These are phyloP conservation scores for Akebia trifoliata DNA, from an alignment of 164 flowering plant genomes.

Conservation along the genomic window DNA sequence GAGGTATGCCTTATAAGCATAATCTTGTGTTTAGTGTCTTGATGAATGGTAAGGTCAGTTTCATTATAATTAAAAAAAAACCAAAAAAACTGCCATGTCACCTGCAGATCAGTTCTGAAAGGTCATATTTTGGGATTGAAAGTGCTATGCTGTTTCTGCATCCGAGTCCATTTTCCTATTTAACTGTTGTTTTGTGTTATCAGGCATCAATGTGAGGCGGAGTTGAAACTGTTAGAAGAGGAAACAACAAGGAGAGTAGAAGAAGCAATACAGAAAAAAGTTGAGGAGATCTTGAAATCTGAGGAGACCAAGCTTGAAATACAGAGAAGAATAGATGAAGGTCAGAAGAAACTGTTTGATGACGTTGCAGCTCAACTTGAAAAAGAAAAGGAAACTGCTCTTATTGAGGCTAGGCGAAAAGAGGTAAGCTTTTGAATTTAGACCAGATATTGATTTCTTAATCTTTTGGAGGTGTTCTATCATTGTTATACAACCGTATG, in stretches of 20 bases:
- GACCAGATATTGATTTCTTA: no score
- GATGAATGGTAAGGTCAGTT: slow-evolving; percentile 55
- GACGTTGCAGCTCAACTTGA: slow-evolving; percentile 88
- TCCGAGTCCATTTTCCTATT: slow-evolving; percentile 20
- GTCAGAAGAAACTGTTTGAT: slow-evolving; percentile 60
- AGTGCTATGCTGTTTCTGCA: slow-evolving; percentile 16
- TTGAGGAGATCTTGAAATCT: slow-evolving; percentile 76
- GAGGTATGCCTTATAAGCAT: slow-evolving; percentile 96
- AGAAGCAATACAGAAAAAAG: slow-evolving; percentile 70
- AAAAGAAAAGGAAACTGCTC: slow-evolving; percentile 77
- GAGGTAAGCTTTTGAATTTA: slow-evolving; percentile 58
- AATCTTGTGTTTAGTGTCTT: slow-evolving; percentile 55
- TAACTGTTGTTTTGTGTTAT: slow-evolving; percentile 29
- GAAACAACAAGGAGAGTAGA: slow-evolving; percentile 90
- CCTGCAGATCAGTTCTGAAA: slow-evolving; percentile 15
- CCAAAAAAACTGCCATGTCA: slow-evolving; percentile 20
- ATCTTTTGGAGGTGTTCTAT: no score
- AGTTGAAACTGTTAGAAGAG: slow-evolving; percentile 81
- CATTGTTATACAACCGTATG: no score
- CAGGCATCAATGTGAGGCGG: slow-evolving; percentile 96
- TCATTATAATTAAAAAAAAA: slow-evolving; percentile 28
- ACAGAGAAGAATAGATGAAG: slow-evolving; percentile 68
- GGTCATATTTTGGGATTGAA: slow-evolving; percentile 9
- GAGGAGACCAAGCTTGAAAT: slow-evolving; percentile 69
- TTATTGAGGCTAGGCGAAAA: slow-evolving; percentile 58